Evolutionary conservation across 306 rosid genomes (phyloP).

Genomic region (Vigna mungo): DNA sequence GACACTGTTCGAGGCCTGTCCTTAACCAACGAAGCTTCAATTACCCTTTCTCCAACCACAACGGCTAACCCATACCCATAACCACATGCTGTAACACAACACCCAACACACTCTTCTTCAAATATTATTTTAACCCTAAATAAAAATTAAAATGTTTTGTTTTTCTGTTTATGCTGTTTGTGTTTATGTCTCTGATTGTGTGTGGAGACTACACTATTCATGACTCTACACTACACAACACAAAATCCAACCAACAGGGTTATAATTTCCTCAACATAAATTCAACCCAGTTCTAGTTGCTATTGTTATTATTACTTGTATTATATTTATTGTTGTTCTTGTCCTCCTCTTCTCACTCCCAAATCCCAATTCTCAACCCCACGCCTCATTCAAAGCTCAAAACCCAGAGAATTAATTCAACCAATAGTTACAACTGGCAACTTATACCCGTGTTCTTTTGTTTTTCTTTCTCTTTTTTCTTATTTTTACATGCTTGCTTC

Average conservation of each 20-base stretch:
- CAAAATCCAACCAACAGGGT: constrained; percentile 33
- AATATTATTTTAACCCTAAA: background rate
- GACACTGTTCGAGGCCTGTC: constrained; percentile 47
- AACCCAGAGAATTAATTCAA: constrained; percentile 37
- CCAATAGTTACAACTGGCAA: constrained; percentile 19
- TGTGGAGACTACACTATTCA: background rate
- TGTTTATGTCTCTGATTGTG: background rate
- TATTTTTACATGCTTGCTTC: constrained; percentile 17
- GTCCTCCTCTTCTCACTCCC: background rate
- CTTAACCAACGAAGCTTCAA: constrained; percentile 46
- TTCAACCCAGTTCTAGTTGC: constrained; percentile 1
- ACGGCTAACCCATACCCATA: constrained; percentile 28
- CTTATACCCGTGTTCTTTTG: background rate
- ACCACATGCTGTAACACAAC: background rate
- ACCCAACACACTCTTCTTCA: constrained; percentile 22
- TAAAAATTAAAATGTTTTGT: background rate
- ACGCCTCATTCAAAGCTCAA: constrained; percentile 34
- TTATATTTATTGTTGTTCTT: background rate
- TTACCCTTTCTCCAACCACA: constrained; percentile 48
- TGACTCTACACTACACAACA: background rate
- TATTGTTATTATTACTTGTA: background rate
- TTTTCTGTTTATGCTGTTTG: background rate
- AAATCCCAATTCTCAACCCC: constrained; percentile 18
- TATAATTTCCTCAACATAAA: background rate
- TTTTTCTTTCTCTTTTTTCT: background rate